A percentile compares a stretch with the other conserved stretches of the same genome.
Evolutionary conservation across 1,284 basidiomycete genomes (phyloP).

Genomic region (Pseudozyma tsukubaensis): DNA sequence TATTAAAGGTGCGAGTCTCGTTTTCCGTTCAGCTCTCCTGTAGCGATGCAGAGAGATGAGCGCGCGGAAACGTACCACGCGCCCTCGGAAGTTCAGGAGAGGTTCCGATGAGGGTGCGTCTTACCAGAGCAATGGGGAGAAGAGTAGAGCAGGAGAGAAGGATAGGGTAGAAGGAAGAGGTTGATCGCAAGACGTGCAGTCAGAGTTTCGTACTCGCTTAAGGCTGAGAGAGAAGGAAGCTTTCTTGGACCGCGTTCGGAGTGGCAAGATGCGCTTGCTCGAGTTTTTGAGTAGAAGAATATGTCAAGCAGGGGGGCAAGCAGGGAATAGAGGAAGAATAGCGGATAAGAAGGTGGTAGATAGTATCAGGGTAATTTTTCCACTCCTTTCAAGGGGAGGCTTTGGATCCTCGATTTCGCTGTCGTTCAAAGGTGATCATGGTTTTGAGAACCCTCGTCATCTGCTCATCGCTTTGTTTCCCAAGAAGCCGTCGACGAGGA

Average conservation of each 20-base stretch:
- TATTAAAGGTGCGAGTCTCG: no score
- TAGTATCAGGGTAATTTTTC: slow-evolving; percentile 10
- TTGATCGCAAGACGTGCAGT: not conserved
- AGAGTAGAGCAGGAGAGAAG: not conserved
- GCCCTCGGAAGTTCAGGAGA: no score
- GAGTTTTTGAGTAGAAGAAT: not conserved
- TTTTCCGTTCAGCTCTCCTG: no score
- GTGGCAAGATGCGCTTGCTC: slow-evolving; percentile 26
- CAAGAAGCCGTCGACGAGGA: no score
- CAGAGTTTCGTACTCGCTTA: not conserved
- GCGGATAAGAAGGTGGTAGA: not conserved
- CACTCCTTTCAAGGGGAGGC: not conserved
- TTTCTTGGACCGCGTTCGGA: not conserved
- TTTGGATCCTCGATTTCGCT: not conserved
- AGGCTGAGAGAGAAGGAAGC: not conserved
- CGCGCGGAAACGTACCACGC: no score
- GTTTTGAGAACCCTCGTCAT: not conserved
- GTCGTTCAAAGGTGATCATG: not conserved
- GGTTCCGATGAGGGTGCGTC: no score
- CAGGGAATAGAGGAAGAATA: no score
- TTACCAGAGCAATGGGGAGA: not conserved
- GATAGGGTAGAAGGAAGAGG: no score
- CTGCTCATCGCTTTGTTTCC: not conserved
- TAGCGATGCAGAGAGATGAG: no score
- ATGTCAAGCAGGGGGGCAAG: no score